Evolutionary conservation across 1,139 yeast species (phyloP), one percentile per base, ranked within the genome.

Genomic region (Blastobotrys elegans): DNA sequence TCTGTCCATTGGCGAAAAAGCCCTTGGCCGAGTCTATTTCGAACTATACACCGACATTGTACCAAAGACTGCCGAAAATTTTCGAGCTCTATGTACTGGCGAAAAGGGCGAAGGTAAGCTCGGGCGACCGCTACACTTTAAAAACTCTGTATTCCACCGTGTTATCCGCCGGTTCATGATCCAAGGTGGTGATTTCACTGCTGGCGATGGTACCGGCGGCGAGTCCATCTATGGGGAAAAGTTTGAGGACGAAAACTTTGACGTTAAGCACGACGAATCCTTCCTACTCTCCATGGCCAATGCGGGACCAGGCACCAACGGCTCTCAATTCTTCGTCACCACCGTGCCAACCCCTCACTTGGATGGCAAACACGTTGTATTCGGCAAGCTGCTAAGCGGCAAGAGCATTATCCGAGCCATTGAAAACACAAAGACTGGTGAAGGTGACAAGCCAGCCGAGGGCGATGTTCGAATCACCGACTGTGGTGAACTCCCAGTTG

Each of bases 361-460:
- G 58, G 92, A 92, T 65, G 95, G 94, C 40, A 90, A 92, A 68
- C 98, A 94, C 67, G 97, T 90, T 48, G 97, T 92, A 7, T 94
- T 92, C 65, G 99, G 99, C 53, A 80, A 84, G 65, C 89, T 92
- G 20, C 66, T 88, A 43, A 76, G 81, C 47, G 97, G 97, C 43
- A 87, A 84, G 65, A 79, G 92, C 10, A 68, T 89, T 30, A 89
- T 88, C 24, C 80, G 95, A 59, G 73, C 75, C 55, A 73, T 92
- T 50, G 98, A 92, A 70, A 75, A 80, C 61, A 72, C 76, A 43
- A 78, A 78, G 54, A 84, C 87, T 38, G 83, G 76, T 46, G 81
- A 96, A 0, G 72, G 75, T 47, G 96, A 88, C 63, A 75, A 72
- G 59, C 96, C 97, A 41, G 62, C 68, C 20, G 70, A 74, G 48